Conservation (phyloP, 2,329 filamentous ascomycete species). For the Hypoxylon sp. region DNA sequence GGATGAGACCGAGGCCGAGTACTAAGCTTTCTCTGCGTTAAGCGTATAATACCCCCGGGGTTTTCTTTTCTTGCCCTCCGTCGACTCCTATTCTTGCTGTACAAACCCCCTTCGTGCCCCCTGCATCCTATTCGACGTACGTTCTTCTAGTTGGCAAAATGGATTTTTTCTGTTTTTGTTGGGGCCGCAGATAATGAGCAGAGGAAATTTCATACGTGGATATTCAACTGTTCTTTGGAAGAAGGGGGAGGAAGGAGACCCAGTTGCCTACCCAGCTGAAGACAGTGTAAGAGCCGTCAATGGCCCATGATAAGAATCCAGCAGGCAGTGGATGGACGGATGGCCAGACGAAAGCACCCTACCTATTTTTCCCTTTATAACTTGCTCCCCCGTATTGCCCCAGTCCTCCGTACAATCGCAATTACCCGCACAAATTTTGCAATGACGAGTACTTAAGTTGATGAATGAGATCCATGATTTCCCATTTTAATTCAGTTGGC, state of each 20-base stretch:
- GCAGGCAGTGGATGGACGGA: slow-evolving; percentile 16
- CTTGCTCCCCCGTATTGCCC: slow-evolving; percentile 10
- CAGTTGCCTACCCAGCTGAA: too few species aligned
- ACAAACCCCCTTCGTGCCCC: slow-evolving; percentile 12
- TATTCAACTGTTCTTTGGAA: slow-evolving; percentile 27
- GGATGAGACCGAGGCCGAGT: slow-evolving; percentile 76
- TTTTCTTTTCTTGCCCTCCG: slow-evolving; percentile 22
- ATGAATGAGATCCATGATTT: slow-evolving; percentile 28
- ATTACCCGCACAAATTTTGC: slow-evolving; percentile 16
- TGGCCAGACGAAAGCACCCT: slow-evolving; percentile 12
- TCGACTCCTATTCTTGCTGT: slow-evolving; percentile 25
- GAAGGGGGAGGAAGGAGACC: slow-evolving; percentile 1
- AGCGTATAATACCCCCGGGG: slow-evolving; percentile 43
- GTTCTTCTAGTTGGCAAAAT: slow-evolving; percentile 28
- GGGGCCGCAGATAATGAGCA: slow-evolving; percentile 28
- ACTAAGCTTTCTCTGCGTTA: slow-evolving; percentile 64
- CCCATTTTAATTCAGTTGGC: neutral
- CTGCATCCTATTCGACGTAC: slow-evolving; percentile 20
- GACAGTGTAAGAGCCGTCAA: too few species aligned
- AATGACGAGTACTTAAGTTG: slow-evolving; percentile 25
- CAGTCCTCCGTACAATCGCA: slow-evolving; percentile 16
- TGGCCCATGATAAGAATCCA: neutral
- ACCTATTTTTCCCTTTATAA: slow-evolving; percentile 22
- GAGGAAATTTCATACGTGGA: slow-evolving; percentile 25
- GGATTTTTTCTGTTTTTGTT: slow-evolving; percentile 17